These are phyloP conservation scores for Fraxinus cuspidata DNA, from an alignment of 257 asterid species.

Conservation along the genomic window DNA sequence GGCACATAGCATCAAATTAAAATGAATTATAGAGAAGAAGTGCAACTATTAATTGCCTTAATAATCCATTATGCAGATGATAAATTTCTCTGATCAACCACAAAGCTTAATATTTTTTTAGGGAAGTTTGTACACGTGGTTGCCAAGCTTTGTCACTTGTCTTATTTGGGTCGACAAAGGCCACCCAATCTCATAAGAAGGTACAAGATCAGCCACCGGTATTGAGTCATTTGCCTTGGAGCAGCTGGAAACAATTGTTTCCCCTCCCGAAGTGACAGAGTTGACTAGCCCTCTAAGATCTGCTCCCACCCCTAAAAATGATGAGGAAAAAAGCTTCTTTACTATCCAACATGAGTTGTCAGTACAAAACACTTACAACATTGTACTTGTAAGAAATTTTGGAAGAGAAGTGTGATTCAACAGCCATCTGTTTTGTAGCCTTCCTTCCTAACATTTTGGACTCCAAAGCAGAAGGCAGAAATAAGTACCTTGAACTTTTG, in stretches of 20 bases:
- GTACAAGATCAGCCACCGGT: slow-evolving; percentile 88
- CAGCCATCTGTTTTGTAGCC: slow-evolving; percentile 84
- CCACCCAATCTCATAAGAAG: slow-evolving; percentile 76
- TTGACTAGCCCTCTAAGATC: slow-evolving; percentile 72
- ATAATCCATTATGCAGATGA: too few species aligned
- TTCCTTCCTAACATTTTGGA: slow-evolving; percentile 96
- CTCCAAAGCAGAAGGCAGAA: slow-evolving; percentile 90
- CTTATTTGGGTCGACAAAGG: slow-evolving; percentile 97
- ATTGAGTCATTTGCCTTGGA: slow-evolving; percentile 87
- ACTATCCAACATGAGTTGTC: background rate
- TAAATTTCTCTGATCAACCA: too few species aligned
- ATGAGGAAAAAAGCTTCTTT: background rate
- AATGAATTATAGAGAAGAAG: too few species aligned
- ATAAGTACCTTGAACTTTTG: slow-evolving; percentile 66
- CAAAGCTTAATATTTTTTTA: too few species aligned
- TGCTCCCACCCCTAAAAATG: background rate
- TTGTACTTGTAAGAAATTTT: slow-evolving; percentile 54
- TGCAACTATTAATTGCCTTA: too few species aligned
- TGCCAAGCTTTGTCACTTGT: too few species aligned
- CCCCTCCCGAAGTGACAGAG: slow-evolving; percentile 94
- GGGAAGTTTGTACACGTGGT: too few species aligned
- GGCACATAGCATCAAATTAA: too few species aligned
- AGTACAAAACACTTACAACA: slow-evolving; percentile 5
- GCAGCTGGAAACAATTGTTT: slow-evolving; percentile 78
- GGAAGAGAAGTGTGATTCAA: slow-evolving; percentile 93